phyloP scores from a whole-genome alignment of 2,329 filamentous ascomycete species.

The Alternaria viburni region DNA sequence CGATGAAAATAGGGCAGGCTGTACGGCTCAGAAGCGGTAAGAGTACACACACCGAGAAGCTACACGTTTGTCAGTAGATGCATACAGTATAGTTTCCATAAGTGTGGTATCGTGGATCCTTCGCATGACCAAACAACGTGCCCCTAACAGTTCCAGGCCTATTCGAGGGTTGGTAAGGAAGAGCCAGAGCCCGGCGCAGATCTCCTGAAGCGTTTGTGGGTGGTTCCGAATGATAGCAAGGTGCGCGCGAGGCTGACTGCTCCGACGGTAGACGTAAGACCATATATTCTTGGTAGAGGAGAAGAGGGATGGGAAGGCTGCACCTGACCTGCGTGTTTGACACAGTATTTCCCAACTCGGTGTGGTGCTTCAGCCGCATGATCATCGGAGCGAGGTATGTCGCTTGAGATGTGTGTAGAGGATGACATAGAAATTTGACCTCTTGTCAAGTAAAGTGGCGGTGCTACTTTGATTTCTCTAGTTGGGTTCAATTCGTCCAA shows the following conservation, averaged over 20 bases:
- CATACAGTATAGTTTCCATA: neutral
- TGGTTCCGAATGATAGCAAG: neutral
- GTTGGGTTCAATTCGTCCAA: neutral
- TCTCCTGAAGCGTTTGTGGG: neutral
- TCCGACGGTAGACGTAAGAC: neutral
- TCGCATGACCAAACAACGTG: conserved; percentile 9
- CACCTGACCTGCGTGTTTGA: conserved; percentile 7
- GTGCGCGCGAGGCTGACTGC: neutral
- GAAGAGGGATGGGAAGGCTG: neutral
- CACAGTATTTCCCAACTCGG: neutral
- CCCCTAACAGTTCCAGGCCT: neutral
- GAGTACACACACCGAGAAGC: neutral
- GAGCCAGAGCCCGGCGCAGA: neutral
- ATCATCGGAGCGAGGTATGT: neutral
- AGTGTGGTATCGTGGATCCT: neutral
- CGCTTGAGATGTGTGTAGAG: neutral
- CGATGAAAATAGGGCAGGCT: neutral
- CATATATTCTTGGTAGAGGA: neutral
- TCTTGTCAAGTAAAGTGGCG: neutral
- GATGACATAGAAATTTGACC: neutral
- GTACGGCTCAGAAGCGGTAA: neutral
- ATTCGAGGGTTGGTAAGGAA: neutral
- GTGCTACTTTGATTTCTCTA: neutral
- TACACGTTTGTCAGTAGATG: neutral
- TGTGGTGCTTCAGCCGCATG: neutral